Percentiles rank a stretch among this genome's conserved stretches.
phyloP scores from a whole-genome alignment of 768 basidiomycete genomes.

The Holtermanniella nyarrowii region DNA sequence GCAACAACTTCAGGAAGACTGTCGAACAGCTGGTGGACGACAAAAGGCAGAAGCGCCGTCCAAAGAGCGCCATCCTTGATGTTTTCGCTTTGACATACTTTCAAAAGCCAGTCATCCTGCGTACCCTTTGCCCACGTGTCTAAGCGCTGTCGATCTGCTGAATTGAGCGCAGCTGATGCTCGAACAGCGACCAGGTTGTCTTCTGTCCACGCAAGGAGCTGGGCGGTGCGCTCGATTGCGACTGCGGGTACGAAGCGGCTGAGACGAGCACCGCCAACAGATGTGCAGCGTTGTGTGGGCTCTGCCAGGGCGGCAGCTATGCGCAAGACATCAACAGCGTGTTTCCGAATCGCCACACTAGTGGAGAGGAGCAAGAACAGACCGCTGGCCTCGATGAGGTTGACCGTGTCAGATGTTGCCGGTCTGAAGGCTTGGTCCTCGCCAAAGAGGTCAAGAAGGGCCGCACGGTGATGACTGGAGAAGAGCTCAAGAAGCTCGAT shows the following conservation, averaged over 20 bases:
- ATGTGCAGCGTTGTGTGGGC: conserved; percentile 15
- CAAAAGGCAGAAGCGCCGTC: conserved; percentile 27
- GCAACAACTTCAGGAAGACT: conserved; percentile 15
- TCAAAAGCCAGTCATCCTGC: conserved; percentile 18
- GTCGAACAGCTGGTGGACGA: conserved; percentile 17
- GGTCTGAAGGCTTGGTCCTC: conserved; percentile 15
- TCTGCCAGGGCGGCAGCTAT: conserved; percentile 35
- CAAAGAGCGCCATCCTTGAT: conserved; percentile 33
- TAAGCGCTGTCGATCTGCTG: conserved; percentile 26
- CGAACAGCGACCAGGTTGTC: conserved; percentile 19
- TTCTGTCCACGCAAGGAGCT: conserved; percentile 18
- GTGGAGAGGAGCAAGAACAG: conserved; percentile 58
- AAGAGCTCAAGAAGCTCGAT: conserved; percentile 59
- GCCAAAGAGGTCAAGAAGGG: conserved; percentile 36
- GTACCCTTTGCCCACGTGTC: conserved; percentile 16
- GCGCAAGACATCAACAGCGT: conserved; percentile 58
- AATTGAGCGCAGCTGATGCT: conserved; percentile 20
- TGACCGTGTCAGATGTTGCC: conserved; percentile 2
- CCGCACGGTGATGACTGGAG: conserved; percentile 47
- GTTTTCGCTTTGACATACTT: conserved; percentile 31
- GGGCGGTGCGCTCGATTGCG: conserved; percentile 13
- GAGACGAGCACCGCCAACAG: conserved; percentile 27
- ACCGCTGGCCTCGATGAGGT: conserved; percentile 57
- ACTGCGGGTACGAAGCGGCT: conserved; percentile 16
- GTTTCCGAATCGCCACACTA: conserved; percentile 46